Base-by-base conservation (phyloP, 2,329 filamentous ascomycete species). In the Dothistroma pini region DNA sequence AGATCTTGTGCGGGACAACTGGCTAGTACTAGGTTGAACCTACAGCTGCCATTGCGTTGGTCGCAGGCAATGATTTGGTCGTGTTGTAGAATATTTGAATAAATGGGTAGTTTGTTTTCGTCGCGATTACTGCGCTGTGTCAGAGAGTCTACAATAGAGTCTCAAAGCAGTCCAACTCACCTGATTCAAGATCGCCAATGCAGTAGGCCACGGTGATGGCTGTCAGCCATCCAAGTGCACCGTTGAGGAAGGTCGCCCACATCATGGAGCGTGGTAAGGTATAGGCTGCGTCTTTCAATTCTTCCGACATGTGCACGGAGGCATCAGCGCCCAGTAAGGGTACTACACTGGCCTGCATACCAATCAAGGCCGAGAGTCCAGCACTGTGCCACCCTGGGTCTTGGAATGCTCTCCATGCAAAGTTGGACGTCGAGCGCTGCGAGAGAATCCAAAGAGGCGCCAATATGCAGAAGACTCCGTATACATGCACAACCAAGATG, bases 381-480 rank as follows among this genome's bases (percentile, higher is more conserved):
- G 54, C 25, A 29, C 60, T 64, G 41, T 54, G 51, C 62, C 62
- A 64, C 1, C 62, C 62, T 16, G 59, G 57, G 32, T 64, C 57
- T 49, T 54, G 54, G 12, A 59, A 61, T 4, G 35, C 35, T n/a
- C 25, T n/a, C 62, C 62, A 64, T 4, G 60, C 58, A 49, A 57
- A 60, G 1, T 56, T 32, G 16, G 58, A 56, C 3, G 47, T 57
- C 4, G 58, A 53, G 21, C 58, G 44, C 22, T 54, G 54, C 2
- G 56, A 59, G 61, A 80, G 71, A 2, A 76, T 71, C 50, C 75
- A 70, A 4, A 81, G 66, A 0, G 78, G 75, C 9, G 49, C 58
- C 6, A 83, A 66, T 54, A 81, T 78, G 1, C 76, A 79, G 55
- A 82, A 80, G 69, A 82, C 81, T 6, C 80, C 80, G 14, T 80